Evolutionary conservation across 202 grass and related monocot species (phyloP).

Genomic region (Sporobolus alterniflorus): DNA sequence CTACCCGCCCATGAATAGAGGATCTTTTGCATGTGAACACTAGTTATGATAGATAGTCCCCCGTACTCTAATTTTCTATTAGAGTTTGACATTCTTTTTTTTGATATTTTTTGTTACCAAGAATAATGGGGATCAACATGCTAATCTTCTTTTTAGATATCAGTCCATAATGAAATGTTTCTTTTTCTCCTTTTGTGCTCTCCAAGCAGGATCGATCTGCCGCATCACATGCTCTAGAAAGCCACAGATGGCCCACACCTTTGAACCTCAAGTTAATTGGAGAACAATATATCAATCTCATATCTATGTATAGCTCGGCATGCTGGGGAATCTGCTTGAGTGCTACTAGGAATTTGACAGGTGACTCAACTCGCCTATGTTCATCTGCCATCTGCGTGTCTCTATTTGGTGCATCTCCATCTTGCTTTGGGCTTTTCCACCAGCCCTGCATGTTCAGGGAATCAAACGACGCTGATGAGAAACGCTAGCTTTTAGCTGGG

Average conservation of each 20-base stretch:
- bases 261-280: constrained; percentile 28
- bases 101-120: not conserved
- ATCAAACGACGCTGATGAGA: not conserved
- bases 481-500: not conserved
- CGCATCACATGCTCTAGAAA: constrained; percentile 58
- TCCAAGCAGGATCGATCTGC: constrained; percentile 40
- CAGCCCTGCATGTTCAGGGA: not conserved
- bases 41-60: not conserved
- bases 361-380: not conserved
- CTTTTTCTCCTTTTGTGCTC: constrained; percentile 32
- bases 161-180: constrained; percentile 3
- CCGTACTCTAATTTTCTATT: not conserved
- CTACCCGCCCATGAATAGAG: not conserved
- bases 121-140: constrained; percentile 8
- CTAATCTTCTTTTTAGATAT: constrained; percentile 14
- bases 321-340: constrained; percentile 12
- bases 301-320: constrained; percentile 9
- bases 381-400: constrained; percentile 11
- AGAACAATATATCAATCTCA: not conserved
- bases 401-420: not conserved
- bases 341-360: constrained; percentile 49
- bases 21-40: not conserved
- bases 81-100: not conserved
- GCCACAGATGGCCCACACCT: not conserved
- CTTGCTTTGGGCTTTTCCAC: not conserved